Evolutionary conservation across 768 basidiomycete genomes (phyloP).

Genomic region (Lactarius akahatsu): DNA sequence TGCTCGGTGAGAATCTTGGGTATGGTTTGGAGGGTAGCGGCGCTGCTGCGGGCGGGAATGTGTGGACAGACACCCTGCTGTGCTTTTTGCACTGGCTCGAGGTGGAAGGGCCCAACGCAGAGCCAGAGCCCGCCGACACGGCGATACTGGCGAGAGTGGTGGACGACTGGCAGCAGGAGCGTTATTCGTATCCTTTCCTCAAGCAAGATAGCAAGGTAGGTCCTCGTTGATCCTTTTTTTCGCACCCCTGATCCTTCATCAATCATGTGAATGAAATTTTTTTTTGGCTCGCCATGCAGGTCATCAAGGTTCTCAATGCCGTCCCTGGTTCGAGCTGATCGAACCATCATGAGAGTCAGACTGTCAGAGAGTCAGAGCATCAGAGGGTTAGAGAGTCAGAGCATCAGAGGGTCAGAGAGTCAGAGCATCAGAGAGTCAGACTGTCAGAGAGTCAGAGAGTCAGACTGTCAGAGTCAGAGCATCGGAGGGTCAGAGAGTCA

Average conservation of each 20-base stretch:
- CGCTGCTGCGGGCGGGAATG: background rate
- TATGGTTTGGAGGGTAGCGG: conserved; percentile 8
- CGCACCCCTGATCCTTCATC: background rate
- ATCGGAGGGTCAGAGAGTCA: too few species aligned
- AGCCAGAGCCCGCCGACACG: background rate
- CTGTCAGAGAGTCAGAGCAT: too few species aligned
- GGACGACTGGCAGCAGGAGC: background rate
- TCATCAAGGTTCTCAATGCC: conserved; percentile 11
- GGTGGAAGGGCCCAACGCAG: background rate
- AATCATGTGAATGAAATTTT: background rate
- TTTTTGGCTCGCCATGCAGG: background rate
- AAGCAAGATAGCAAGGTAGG: conserved; percentile 5
- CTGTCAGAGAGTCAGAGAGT: too few species aligned
- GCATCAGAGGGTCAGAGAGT: too few species aligned
- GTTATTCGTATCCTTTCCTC: conserved; percentile 13
- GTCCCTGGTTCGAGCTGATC: background rate
- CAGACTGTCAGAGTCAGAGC: too few species aligned
- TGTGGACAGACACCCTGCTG: conserved; percentile 3
- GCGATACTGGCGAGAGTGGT: background rate
- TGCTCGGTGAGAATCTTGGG: conserved; percentile 2
- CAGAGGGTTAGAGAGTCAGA: too few species aligned
- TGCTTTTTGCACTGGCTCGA: conserved; percentile 13
- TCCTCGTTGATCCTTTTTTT: background rate
- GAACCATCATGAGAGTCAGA: background rate
- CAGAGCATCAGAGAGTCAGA: too few species aligned